Evolutionary conservation across 2,329 filamentous ascomycete genomes (phyloP).

Genomic region (Fonsecaea multimorphosa): DNA sequence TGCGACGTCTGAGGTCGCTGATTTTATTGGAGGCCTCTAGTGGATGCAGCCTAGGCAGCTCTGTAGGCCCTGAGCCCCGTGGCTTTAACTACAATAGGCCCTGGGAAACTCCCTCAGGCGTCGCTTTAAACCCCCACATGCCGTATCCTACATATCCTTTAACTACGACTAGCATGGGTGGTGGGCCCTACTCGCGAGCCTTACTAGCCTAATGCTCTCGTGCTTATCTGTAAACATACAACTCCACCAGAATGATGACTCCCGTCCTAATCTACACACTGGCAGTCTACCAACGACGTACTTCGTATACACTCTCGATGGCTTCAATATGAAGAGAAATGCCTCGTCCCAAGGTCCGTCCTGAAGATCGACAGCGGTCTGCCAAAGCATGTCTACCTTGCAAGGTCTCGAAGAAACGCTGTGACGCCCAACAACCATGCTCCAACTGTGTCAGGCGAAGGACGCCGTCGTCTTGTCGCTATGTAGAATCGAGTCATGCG

Average conservation of each 20-base stretch:
- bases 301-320: not conserved
- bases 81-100: not conserved
- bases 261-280: not conserved
- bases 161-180: not conserved
- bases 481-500: conserved; percentile 32
- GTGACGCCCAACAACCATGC: conserved; percentile 58
- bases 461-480: conserved; percentile 48
- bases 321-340: conserved; percentile 44
- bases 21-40: not conserved
- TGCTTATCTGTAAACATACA: not conserved
- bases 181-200: not conserved
- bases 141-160: not conserved
- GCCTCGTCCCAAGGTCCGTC: conserved; percentile 60
- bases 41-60: not conserved
- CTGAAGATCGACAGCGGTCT: conserved; percentile 57
- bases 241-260: conserved; percentile 11
- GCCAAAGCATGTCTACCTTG: conserved; percentile 58
- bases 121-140: not conserved
- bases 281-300: not conserved
- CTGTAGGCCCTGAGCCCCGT: not conserved
- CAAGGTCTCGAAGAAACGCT: conserved; percentile 59
- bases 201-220: not conserved
- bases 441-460: conserved; percentile 55
- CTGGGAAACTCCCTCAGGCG: not conserved
- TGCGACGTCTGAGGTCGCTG: conserved; percentile 12